Percentiles rank a stretch among this genome's conserved stretches.
phyloP scores from a whole-genome alignment of 139 green algal genomes.

The Gonium pectorale region DNA sequence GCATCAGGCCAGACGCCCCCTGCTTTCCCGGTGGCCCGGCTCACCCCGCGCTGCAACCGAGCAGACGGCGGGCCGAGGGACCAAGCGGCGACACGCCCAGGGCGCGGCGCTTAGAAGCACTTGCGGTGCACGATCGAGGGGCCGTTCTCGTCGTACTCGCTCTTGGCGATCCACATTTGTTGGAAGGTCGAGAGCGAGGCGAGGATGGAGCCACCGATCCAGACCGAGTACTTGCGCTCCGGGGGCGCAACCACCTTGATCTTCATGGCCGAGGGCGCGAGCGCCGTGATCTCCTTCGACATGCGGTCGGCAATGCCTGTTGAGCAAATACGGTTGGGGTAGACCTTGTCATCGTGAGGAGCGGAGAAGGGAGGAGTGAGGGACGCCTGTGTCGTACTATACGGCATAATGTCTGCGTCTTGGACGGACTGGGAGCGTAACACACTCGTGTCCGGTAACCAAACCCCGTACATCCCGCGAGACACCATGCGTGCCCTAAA shows the following conservation, averaged over 20 bases:
- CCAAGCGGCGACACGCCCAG: no score
- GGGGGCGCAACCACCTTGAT: constrained; percentile 95
- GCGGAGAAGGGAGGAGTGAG: no score
- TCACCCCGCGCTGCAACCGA: neutral
- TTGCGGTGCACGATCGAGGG: constrained; percentile 98
- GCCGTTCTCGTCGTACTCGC: constrained; percentile 96
- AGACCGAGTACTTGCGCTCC: constrained; percentile 94
- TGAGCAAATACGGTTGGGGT: no score
- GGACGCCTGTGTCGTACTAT: no score
- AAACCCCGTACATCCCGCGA: no score
- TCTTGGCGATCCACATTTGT: constrained; percentile 95
- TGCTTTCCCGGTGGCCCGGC: no score
- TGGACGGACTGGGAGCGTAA: no score
- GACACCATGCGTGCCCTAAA: no score
- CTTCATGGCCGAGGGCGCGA: constrained; percentile 94
- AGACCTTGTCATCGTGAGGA: no score
- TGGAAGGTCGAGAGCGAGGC: constrained; percentile 96
- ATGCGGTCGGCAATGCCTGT: constrained; percentile 96
- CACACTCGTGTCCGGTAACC: no score
- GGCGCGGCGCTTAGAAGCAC: constrained; percentile 86
- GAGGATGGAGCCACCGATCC: constrained; percentile 99
- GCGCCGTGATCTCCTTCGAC: constrained; percentile 95
- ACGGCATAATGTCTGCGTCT: no score
- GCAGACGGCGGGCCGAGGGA: no score
- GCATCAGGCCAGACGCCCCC: neutral